A percentile compares a stretch with the other conserved stretches of the same genome.
Evolutionary conservation across 768 basidiomycete genomes (phyloP).

Genomic region (Trametes gibbosa): DNA sequence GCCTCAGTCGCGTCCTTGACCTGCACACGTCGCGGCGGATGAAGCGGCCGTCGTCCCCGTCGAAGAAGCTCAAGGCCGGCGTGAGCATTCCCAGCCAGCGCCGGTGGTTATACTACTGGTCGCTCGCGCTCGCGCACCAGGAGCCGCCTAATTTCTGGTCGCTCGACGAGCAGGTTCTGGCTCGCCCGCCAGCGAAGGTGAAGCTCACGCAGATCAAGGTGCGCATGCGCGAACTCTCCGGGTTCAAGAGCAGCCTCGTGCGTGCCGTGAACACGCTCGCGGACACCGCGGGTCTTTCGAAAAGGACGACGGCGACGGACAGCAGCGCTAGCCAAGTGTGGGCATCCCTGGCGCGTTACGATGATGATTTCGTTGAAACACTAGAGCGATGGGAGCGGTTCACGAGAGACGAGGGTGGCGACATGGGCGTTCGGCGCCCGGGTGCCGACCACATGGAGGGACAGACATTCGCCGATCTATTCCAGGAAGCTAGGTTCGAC

Average conservation of each 20-base stretch:
- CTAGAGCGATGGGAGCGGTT: constrained; percentile 61
- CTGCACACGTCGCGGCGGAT: constrained; percentile 71
- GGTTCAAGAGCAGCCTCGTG: constrained; percentile 49
- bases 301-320: constrained; percentile 26
- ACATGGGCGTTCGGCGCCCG: constrained; percentile 37
- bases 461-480: constrained; percentile 41
- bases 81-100: constrained; percentile 82
- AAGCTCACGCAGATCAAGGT: constrained; percentile 55
- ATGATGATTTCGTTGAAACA: constrained; percentile 61
- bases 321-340: constrained; percentile 47
- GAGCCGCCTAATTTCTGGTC: constrained; percentile 53
- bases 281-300: constrained; percentile 41
- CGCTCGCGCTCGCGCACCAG: constrained; percentile 54
- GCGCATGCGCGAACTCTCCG: constrained; percentile 56
- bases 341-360: constrained; percentile 80
- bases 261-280: constrained; percentile 57
- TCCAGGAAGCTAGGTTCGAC: constrained; percentile 63
- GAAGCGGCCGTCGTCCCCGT: constrained; percentile 40
- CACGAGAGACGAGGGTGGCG: constrained; percentile 41
- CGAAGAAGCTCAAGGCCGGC: constrained; percentile 41
- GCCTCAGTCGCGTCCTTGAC: constrained; percentile 55
- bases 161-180: constrained; percentile 1
- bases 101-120: constrained; percentile 80
- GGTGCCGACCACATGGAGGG: constrained; percentile 37
- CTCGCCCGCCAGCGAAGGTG: constrained; percentile 41